Evolutionary conservation across 176 grass and related monocot genomes (phyloP), one percentile per base, ranked within the genome.

Genomic region (Echinochloa phyllopogon): DNA sequence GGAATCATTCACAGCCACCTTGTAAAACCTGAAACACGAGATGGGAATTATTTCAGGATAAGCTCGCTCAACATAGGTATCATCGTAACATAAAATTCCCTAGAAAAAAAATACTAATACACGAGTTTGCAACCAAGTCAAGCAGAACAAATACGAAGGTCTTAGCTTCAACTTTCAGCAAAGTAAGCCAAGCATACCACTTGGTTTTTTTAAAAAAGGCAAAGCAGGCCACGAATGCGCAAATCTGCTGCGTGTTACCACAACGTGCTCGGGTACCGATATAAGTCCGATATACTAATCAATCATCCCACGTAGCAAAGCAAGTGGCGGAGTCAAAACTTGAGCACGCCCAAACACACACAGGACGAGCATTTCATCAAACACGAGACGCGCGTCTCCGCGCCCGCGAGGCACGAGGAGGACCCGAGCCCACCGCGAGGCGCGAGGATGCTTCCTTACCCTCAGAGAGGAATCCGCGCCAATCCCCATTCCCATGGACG

Each of bases 11-110:
- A 89, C 62, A 33, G 58, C 4, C 37, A 96, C 91, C 82, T 89
- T 96, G 88, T 99, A 99, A 84, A 96, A 99, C 83, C 94, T 99
- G 82, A 76, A 88, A 96, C 50, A 86, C 56, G 84, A 47, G 21
- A 52, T 61, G 38, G 9, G 8, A 24, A 69, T 59, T 59, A 16
- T 66, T 66, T 60, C 0, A 10, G 29, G 71, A 21, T 10, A 62
- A 24, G 25, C 41, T 24, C 38, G 25, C 41, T 24, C 1, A 75
- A 48, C 33, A 37, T 14, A 51, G 11, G 0, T 59, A 24, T 7
- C n/a, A 68, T 52, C 73, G 12, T 17, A 33, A 36, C 3, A 42
- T 72, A 23, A 0, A 15, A 50, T 50, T 72, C 69, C 1, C 43
- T 3, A 17, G 5, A 72, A 9, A 43, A 27, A 29, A 72, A 0